Percentiles rank a stretch among this genome's conserved stretches.
Conservation (phyloP, 768 basidiomycete species). For the Mycena vulgaris region DNA sequence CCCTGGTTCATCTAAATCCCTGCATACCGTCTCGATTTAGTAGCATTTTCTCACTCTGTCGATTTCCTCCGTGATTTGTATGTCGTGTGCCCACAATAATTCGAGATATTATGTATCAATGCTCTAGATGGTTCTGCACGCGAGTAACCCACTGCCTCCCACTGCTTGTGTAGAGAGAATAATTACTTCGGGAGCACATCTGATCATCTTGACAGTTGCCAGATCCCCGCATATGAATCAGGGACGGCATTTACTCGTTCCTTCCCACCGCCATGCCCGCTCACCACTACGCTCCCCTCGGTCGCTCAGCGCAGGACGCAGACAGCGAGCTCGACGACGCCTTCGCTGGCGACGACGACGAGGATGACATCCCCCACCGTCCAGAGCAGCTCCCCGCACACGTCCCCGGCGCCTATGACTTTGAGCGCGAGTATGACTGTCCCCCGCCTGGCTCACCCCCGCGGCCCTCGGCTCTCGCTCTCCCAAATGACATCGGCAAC, state of each 20-base stretch:
- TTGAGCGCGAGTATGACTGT: constrained; percentile 83
- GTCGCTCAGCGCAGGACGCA: constrained; percentile 58
- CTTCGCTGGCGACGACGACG: constrained; percentile 77
- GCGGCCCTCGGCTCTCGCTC: constrained; percentile 65
- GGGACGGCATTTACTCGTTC: not conserved
- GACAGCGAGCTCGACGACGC: constrained; percentile 83
- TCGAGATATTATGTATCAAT: no score
- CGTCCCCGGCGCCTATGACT: constrained; percentile 76
- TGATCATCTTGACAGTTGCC: no score
- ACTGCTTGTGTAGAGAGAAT: no score
- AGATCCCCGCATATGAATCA: not conserved
- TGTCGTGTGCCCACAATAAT: no score
- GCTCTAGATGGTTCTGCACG: no score
- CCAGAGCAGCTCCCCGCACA: constrained; percentile 41
- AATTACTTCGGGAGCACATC: no score
- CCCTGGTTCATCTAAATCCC: no score
- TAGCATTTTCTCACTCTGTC: no score
- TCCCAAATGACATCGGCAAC: constrained; percentile 81
- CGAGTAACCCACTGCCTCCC: no score
- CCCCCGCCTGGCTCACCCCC: constrained; percentile 90
- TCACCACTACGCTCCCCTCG: constrained; percentile 63
- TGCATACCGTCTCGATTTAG: no score
- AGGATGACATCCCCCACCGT: constrained; percentile 39
- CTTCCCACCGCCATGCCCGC: constrained; percentile 1
- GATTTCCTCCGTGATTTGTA: no score